phyloP scores from a whole-genome alignment of 805 yeast species.

The Candida vaughaniae region DNA sequence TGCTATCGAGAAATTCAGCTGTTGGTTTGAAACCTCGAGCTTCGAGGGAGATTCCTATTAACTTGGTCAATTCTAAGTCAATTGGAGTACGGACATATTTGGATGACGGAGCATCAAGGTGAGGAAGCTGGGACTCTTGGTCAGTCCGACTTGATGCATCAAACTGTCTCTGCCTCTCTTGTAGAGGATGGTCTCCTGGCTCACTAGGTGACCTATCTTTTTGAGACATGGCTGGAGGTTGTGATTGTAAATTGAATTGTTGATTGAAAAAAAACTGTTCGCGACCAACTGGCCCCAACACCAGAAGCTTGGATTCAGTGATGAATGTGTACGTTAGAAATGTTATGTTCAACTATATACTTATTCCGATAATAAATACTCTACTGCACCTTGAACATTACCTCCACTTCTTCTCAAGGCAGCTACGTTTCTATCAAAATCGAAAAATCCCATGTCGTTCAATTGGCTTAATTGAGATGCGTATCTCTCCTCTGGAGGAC shows the following conservation, averaged over 20 bases:
- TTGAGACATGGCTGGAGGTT: no score
- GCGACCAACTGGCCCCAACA: no score
- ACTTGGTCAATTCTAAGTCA: constrained; percentile 28
- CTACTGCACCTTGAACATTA: constrained; percentile 94
- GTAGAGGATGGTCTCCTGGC: no score
- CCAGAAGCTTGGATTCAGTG: no score
- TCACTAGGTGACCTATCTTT: no score
- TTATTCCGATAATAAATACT: constrained; percentile 42
- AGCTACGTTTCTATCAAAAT: constrained; percentile 86
- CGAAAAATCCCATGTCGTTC: constrained; percentile 67
- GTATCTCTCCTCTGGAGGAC: constrained; percentile 48
- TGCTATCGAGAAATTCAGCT: constrained; percentile 25
- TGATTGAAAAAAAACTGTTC: no score
- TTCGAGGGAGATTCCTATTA: constrained; percentile 24
- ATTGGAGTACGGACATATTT: constrained; percentile 17
- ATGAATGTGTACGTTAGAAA: no score
- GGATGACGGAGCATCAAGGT: background rate
- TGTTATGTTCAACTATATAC: no score
- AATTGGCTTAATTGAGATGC: constrained; percentile 44
- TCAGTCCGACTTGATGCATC: no score
- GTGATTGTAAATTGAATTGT: no score
- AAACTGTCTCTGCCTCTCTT: no score
- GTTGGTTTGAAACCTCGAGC: constrained; percentile 21
- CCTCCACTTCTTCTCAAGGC: constrained; percentile 97
- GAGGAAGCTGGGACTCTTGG: background rate